A percentile compares a stretch with the other conserved stretches of the same genome.
phyloP scores from a whole-genome alignment of 306 rosid species.

The Vicia sativa region DNA sequence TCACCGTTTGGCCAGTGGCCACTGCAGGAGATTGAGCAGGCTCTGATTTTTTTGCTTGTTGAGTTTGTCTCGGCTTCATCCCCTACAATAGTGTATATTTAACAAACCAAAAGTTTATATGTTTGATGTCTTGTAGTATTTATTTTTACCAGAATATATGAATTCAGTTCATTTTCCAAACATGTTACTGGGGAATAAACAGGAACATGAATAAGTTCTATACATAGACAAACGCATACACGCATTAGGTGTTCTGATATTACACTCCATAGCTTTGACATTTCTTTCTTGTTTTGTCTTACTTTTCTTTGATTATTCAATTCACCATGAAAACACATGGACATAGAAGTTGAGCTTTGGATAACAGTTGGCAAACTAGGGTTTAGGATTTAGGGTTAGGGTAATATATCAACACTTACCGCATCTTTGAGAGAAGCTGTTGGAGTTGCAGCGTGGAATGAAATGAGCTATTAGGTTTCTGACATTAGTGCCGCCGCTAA shows the following conservation, averaged over 20 bases:
- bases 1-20: constrained; percentile 64
- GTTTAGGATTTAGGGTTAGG: too few species aligned
- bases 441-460: neutral
- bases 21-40: constrained; percentile 82
- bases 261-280: neutral
- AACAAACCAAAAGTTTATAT: constrained; percentile 17
- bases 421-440: neutral
- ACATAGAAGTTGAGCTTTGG: neutral
- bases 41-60: constrained; percentile 49
- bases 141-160: neutral
- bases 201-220: neutral
- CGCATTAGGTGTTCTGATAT: neutral
- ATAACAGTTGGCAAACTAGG: neutral
- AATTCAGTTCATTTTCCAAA: constrained; percentile 1
- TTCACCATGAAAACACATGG: neutral
- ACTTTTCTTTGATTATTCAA: neutral
- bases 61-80: constrained; percentile 43
- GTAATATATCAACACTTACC: too few species aligned
- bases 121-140: constrained; percentile 2
- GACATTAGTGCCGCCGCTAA: neutral
- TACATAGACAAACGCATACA: neutral
- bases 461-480: constrained; percentile 4
- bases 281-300: neutral
- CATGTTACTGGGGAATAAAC: neutral
- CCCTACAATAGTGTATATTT: constrained; percentile 29